A percentile compares a stretch with the other conserved stretches of the same genome.
Evolutionary conservation across 1,284 basidiomycete genomes (phyloP).

Genomic region (Boletellus sp.): DNA sequence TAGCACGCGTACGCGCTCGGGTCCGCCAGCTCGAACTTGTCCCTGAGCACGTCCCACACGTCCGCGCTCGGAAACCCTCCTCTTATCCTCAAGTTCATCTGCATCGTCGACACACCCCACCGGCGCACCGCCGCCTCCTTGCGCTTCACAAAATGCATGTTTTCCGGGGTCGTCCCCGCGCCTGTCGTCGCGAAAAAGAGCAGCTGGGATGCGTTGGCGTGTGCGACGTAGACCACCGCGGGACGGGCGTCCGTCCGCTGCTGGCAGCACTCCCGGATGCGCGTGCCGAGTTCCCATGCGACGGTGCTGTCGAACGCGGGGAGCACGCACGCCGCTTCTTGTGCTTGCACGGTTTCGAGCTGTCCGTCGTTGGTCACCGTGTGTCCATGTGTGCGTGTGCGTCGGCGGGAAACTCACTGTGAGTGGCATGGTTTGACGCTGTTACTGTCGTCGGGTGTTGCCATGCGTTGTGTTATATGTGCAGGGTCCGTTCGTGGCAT

Average conservation of each 20-base stretch:
- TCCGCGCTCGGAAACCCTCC: not conserved
- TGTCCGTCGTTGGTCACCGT: not conserved
- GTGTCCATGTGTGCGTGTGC: not conserved
- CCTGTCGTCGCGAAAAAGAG: constrained; percentile 31
- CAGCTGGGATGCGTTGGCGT: constrained; percentile 27
- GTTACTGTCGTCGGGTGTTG: no score
- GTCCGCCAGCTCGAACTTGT: constrained; percentile 16
- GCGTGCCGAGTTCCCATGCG: constrained; percentile 33
- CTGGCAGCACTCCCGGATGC: constrained; percentile 28
- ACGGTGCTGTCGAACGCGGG: constrained; percentile 17
- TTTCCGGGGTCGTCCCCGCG: constrained; percentile 33
- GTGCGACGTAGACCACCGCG: constrained; percentile 21
- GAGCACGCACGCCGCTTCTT: constrained; percentile 24
- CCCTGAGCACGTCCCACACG: not conserved
- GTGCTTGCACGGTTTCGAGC: constrained; percentile 11
- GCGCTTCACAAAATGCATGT: constrained; percentile 36
- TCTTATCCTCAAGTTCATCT: constrained; percentile 15
- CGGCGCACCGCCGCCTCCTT: constrained; percentile 34
- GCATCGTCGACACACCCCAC: constrained; percentile 30
- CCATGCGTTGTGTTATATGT: no score
- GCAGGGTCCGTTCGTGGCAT: no score
- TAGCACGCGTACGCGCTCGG: constrained; percentile 30
- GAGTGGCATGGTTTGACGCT: not conserved
- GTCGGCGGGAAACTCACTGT: not conserved
- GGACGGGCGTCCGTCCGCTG: constrained; percentile 9